phyloP scores from a whole-genome alignment of 2,329 filamentous ascomycete species.

The Apiospora sp. region DNA sequence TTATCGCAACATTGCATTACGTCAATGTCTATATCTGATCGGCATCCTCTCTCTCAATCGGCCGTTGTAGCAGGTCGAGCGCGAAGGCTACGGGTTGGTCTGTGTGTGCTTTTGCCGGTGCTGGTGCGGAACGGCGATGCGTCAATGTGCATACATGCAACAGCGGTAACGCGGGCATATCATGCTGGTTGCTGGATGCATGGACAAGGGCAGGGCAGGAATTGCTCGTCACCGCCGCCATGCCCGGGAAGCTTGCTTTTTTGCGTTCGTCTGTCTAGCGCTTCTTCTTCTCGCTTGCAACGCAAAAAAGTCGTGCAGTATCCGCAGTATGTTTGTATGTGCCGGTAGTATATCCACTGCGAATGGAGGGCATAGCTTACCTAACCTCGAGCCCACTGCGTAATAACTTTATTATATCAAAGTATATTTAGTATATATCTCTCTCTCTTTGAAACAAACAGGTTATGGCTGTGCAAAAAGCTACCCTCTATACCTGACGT shows the following conservation, averaged over 20 bases:
- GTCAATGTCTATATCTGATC: background rate
- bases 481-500: background rate
- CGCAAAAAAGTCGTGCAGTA: background rate
- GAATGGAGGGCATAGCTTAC: constrained; percentile 1
- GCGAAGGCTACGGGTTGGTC: background rate
- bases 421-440: background rate
- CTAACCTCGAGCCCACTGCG: background rate
- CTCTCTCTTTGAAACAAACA: background rate
- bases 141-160: constrained; percentile 6
- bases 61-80: background rate
- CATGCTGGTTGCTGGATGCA: background rate
- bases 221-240: background rate
- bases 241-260: background rate
- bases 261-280: background rate
- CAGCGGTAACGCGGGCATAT: background rate
- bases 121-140: background rate
- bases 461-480: background rate
- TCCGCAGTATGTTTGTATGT: too few relatives aligned
- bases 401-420: background rate
- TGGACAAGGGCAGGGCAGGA: constrained; percentile 2
- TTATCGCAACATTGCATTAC: background rate
- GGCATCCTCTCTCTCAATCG: background rate
- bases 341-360: background rate
- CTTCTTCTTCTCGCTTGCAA: background rate
- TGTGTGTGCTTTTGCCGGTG: constrained; percentile 2